Evolutionary conservation across 2,329 filamentous ascomycete genomes (phyloP).

Genomic region (Colletotrichum gigasporum): DNA sequence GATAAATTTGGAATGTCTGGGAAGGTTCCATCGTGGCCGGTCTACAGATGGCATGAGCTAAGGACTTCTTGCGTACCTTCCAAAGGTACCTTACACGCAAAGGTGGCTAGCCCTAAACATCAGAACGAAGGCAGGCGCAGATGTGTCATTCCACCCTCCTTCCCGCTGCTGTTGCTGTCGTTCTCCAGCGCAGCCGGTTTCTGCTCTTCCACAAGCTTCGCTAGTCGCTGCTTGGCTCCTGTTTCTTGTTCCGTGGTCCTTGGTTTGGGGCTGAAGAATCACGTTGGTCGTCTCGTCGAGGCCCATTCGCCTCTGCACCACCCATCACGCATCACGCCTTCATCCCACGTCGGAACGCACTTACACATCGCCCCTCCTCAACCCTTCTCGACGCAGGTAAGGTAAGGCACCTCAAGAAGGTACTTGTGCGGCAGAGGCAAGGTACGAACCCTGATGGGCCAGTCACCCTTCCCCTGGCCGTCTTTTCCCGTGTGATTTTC

Average conservation of each 20-base stretch:
- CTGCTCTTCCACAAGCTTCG: neutral
- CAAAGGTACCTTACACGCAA: too few relatives aligned
- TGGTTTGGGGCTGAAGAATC: neutral
- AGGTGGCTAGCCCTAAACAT: neutral
- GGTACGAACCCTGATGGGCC: neutral
- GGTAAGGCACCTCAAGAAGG: slow-evolving; percentile 1
- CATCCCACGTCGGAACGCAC: slow-evolving; percentile 8
- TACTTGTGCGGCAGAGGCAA: neutral
- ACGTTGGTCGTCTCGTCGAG: neutral
- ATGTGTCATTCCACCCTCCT: neutral
- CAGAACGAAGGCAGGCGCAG: neutral
- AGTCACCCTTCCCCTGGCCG: neutral
- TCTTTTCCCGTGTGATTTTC: neutral
- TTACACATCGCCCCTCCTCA: slow-evolving; percentile 6
- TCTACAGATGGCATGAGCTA: too few relatives aligned
- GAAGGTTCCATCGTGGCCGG: neutral
- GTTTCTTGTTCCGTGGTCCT: neutral
- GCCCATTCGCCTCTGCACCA: neutral
- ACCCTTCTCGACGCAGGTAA: too few relatives aligned
- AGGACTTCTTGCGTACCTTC: too few relatives aligned
- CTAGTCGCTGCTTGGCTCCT: neutral
- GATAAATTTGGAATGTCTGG: neutral
- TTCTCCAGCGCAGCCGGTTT: neutral
- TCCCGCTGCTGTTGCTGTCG: neutral
- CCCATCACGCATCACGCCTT: neutral